phyloP scores from a whole-genome alignment of 139 green algal species.

The Penium margaritaceum region DNA sequence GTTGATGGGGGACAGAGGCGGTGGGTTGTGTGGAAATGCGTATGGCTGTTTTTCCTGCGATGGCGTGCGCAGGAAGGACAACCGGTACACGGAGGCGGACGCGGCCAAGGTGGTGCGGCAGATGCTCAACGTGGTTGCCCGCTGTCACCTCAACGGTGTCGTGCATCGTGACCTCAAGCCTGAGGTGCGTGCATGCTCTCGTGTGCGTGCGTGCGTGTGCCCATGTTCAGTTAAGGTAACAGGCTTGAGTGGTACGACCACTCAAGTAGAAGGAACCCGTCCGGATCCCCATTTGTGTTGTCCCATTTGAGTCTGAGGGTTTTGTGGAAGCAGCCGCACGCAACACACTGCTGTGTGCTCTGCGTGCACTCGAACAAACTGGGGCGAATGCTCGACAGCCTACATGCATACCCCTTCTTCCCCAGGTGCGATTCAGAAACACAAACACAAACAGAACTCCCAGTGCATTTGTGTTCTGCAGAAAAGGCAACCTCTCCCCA shows the following conservation, averaged over 20 bases:
- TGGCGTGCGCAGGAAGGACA: neutral
- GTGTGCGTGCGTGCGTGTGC: neutral
- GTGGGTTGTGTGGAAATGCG: neutral
- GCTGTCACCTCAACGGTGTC: constrained; percentile 76
- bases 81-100: neutral
- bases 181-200: constrained; percentile 30
- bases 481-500: neutral
- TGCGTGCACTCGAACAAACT: too few relatives aligned
- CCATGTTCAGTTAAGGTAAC: neutral
- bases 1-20: too few relatives aligned
- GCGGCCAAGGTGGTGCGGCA: neutral
- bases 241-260: neutral
- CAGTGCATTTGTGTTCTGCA: too few relatives aligned
- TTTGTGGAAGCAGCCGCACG: neutral
- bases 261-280: neutral
- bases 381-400: too few relatives aligned
- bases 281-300: neutral
- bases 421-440: too few relatives aligned
- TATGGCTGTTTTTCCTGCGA: neutral
- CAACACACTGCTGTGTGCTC: neutral
- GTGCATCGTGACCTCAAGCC: constrained; percentile 64
- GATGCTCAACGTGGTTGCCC: constrained; percentile 18
- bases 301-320: neutral
- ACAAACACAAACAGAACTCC: too few relatives aligned
- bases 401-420: too few relatives aligned